A percentile compares a stretch with the other conserved stretches of the same genome.
phyloP scores from a whole-genome alignment of 495 filamentous ascomycete genomes.

The Viridothelium virens region DNA sequence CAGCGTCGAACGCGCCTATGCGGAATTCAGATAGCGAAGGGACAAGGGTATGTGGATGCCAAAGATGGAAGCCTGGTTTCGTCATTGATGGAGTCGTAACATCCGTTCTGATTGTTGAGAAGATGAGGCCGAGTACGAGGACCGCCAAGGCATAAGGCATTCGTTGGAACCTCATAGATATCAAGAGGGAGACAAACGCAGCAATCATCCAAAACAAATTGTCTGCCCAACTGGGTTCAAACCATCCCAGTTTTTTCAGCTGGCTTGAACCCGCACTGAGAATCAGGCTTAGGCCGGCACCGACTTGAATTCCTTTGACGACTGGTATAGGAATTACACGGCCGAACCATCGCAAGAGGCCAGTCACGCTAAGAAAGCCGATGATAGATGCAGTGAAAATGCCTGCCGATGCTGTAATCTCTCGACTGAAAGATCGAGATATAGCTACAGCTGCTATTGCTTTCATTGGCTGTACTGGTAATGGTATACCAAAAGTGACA shows the following conservation, averaged over 20 bases:
- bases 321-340: constrained; percentile 72
- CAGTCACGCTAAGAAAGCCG: constrained; percentile 66
- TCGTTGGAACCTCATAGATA: constrained; percentile 49
- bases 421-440: constrained; percentile 52
- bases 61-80: constrained; percentile 13
- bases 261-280: constrained; percentile 63
- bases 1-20: constrained; percentile 23
- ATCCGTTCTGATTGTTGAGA: constrained; percentile 16
- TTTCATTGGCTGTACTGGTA: constrained; percentile 66
- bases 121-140: constrained; percentile 55
- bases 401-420: constrained; percentile 69
- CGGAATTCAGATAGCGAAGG: constrained; percentile 11
- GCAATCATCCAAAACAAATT: constrained; percentile 64
- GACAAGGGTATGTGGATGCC: constrained; percentile 17
- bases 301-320: constrained; percentile 89
- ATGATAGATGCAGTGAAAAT: constrained; percentile 65
- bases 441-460: constrained; percentile 86
- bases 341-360: constrained; percentile 61
- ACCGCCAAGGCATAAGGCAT: constrained; percentile 71
- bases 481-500: constrained; percentile 69
- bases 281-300: constrained; percentile 72
- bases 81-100: background rate
- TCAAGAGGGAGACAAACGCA: constrained; percentile 60
- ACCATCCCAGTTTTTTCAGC: constrained; percentile 52
- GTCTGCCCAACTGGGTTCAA: constrained; percentile 54